Base-by-base conservation (phyloP, 2,329 filamentous ascomycete species). In the Aspergillus alliaceus region DNA sequence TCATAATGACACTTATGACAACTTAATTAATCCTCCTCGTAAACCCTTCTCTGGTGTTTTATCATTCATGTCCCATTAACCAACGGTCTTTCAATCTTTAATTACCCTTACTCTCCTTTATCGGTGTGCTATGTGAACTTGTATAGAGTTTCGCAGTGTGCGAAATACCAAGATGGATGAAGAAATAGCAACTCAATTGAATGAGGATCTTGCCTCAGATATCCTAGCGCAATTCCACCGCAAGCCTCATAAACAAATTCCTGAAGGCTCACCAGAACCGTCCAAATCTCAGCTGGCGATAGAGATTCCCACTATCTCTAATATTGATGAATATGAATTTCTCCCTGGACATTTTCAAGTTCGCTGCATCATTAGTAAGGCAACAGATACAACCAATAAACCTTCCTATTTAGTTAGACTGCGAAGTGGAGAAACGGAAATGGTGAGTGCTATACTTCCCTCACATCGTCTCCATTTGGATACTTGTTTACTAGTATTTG, bases 331-430 rank as follows among this genome's bases (percentile, higher is more conserved):
- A 20, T 79, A 77, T 60, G 65, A 74, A 14, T 75, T 66, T 53
- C 63, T 78, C 14, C 74, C 75, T 1, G 75, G 75, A 11, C 74
- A 77, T 60, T 76, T 70, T 53, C 59, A 63, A 6, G 70, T 72
- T 12, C 64, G 62, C 18, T 66, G 65, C 27, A 61, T 78, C 49
- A 63, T 76, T 47, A 56, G 61, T 24, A 60, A 76, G 24, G 48
- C 46, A 32, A 63, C 62, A 18, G 62, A 60, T 39, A 59, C 66
- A 24, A 51, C 57, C 6, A 54, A 59, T n/a, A 64, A 64, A 20
- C 55, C 65, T 44, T 58, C 61, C 31, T 75, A 75, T 56, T 59
- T 64, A 25, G 68, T 77, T 7, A 66, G 69, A 37, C 63, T 77
- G 11, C 61, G 61, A 47, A 78, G 74, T 60, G 70, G 68, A 25